Percentiles rank a stretch among this genome's conserved stretches.
Conservation (phyloP, 2,329 filamentous ascomycete genomes). For the Ophiostoma angusticollis region DNA sequence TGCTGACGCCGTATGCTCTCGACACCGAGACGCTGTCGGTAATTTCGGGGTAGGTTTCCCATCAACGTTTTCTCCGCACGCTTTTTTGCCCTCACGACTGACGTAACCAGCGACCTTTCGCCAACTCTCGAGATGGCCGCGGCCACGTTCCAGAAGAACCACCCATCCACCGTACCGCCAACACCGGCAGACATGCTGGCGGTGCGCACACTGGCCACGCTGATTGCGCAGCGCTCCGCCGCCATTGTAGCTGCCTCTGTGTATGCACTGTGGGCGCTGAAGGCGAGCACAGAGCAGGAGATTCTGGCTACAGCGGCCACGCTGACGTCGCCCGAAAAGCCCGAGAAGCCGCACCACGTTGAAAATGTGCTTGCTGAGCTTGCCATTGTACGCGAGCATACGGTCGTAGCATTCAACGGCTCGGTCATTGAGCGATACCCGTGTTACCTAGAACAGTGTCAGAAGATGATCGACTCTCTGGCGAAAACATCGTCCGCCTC, state of each 20-base stretch:
- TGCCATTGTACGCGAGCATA: constrained; percentile 25
- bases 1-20: constrained; percentile 41
- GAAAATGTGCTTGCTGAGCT: constrained; percentile 36
- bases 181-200: constrained; percentile 35
- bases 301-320: constrained; percentile 9
- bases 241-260: constrained; percentile 46
- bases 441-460: constrained; percentile 47
- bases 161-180: constrained; percentile 32
- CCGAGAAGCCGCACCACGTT: constrained; percentile 16
- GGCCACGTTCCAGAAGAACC: constrained; percentile 34
- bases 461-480: constrained; percentile 50
- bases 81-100: not conserved
- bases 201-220: constrained; percentile 39
- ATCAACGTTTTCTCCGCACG: not conserved
- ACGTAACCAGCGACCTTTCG: constrained; percentile 29
- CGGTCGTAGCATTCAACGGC: constrained; percentile 64
- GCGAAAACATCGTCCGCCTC: not conserved
- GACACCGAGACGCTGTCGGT: constrained; percentile 47
- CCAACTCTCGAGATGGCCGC: constrained; percentile 30
- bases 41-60: constrained; percentile 41
- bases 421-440: constrained; percentile 72
- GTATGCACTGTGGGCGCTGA: constrained; percentile 45
- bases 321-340: not conserved
- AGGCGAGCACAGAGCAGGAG: constrained; percentile 38
- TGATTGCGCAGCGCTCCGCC: constrained; percentile 44